A percentile compares a stretch with the other conserved stretches of the same genome.
phyloP scores from a whole-genome alignment of 495 filamentous ascomycete genomes.

The Penicillium turbatum region DNA sequence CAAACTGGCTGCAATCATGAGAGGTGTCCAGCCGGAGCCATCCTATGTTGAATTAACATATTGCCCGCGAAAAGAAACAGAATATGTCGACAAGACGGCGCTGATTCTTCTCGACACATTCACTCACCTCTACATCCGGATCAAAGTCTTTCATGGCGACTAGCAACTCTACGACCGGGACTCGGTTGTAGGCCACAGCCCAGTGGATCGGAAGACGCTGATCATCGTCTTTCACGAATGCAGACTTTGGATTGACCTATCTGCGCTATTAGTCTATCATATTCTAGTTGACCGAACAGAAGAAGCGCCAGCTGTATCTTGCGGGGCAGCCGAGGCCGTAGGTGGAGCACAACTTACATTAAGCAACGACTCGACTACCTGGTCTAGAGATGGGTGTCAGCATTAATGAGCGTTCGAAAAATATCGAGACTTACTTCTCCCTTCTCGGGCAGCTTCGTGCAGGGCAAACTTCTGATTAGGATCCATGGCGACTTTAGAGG shows the following conservation, averaged over 20 bases:
- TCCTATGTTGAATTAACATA: constrained; percentile 49
- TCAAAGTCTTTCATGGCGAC: constrained; percentile 69
- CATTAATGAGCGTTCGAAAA: background rate
- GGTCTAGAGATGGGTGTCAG: constrained; percentile 38
- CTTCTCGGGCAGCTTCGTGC: constrained; percentile 85
- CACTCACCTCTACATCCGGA: constrained; percentile 69
- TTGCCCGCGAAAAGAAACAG: background rate
- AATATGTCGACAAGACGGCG: background rate
- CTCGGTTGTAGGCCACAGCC: constrained; percentile 80
- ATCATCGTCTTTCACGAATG: constrained; percentile 73
- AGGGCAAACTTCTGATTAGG: constrained; percentile 61
- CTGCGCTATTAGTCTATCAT: constrained; percentile 1
- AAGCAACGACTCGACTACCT: constrained; percentile 69
- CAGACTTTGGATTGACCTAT: constrained; percentile 76
- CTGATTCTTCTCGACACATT: no score
- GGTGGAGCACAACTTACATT: constrained; percentile 48
- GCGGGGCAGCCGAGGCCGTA: constrained; percentile 28
- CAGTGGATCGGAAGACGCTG: constrained; percentile 92
- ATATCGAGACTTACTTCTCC: constrained; percentile 58
- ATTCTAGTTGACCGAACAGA: background rate
- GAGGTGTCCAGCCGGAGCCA: constrained; percentile 84
- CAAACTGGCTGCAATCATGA: constrained; percentile 88
- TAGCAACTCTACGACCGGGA: constrained; percentile 70
- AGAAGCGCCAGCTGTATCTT: constrained; percentile 8
- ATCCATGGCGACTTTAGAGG: constrained; percentile 33